Percentiles rank a stretch among this genome's conserved stretches.
Evolutionary conservation across 331 rosid species (phyloP).

Genomic region (Phaseolus coccineus): DNA sequence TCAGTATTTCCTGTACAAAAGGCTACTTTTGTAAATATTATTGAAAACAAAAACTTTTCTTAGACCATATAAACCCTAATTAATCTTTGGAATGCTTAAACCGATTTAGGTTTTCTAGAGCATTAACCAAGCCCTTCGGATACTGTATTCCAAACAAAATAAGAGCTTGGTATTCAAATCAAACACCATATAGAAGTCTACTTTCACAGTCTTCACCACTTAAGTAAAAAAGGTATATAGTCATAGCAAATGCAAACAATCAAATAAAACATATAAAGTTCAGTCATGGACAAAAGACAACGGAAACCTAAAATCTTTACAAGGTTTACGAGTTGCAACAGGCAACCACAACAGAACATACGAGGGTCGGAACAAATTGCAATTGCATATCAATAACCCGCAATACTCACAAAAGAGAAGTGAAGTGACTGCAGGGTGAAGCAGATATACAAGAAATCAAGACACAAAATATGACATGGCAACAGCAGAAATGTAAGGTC

Average conservation of each 20-base stretch:
- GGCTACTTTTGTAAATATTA: background rate
- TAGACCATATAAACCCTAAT: background rate
- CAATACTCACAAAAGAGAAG: background rate
- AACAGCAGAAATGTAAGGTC: background rate
- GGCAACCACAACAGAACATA: background rate
- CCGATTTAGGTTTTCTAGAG: background rate
- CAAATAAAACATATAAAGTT: background rate
- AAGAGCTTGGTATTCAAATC: background rate
- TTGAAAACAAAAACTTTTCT: background rate
- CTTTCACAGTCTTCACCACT: background rate
- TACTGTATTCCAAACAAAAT: background rate
- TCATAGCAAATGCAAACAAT: background rate
- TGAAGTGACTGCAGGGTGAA: background rate
- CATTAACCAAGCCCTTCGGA: background rate
- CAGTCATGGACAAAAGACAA: conserved; percentile 1
- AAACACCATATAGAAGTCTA: background rate
- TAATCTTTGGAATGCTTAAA: background rate
- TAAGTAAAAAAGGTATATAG: background rate
- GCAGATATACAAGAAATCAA: conserved; percentile 4
- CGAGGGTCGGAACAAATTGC: background rate
- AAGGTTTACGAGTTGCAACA: background rate
- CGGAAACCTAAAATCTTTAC: no score
- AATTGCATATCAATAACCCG: background rate
- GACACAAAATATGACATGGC: background rate
- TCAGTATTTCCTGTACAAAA: background rate